These are phyloP conservation scores for Spergularia azorica DNA, from an alignment of 179 eudicot species.

Conservation along the genomic window DNA sequence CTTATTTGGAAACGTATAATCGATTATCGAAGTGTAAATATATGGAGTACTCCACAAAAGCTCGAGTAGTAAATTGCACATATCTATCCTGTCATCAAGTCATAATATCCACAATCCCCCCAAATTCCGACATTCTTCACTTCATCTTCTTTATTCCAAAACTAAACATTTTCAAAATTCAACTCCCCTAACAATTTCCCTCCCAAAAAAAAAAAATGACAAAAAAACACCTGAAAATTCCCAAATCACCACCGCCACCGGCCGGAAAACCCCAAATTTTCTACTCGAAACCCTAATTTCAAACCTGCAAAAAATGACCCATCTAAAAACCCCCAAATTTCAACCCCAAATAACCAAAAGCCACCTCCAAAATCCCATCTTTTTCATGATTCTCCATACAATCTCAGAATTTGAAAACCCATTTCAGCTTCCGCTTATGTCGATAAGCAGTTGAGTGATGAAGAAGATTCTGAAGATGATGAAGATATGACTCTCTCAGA, in stretches of 20 bases:
- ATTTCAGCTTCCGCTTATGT: background rate
- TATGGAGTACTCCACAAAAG: no score
- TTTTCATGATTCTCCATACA: background rate
- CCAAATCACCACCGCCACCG: background rate
- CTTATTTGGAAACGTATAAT: no score
- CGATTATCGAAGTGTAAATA: no score
- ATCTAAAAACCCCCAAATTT: conserved; percentile 12
- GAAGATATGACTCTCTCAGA: conserved; percentile 36
- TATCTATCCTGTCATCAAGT: no score
- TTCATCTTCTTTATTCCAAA: no score
- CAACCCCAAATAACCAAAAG: conserved; percentile 23
- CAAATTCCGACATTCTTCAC: no score
- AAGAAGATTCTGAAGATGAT: conserved; percentile 20
- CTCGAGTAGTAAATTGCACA: no score
- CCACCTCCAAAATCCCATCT: conserved; percentile 16
- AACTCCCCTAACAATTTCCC: no score
- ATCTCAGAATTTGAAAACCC: conserved; percentile 18
- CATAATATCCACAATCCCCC: no score
- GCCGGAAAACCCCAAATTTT: background rate
- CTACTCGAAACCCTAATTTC: conserved; percentile 34
- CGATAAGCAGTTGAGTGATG: background rate
- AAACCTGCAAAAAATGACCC: conserved; percentile 25
- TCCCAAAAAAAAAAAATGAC: no score
- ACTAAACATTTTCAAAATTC: no score
- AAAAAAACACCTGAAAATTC: conserved; percentile 1